Evolutionary conservation across 768 basidiomycete species (phyloP).

Genomic region (Sporobolomyces roseus): DNA sequence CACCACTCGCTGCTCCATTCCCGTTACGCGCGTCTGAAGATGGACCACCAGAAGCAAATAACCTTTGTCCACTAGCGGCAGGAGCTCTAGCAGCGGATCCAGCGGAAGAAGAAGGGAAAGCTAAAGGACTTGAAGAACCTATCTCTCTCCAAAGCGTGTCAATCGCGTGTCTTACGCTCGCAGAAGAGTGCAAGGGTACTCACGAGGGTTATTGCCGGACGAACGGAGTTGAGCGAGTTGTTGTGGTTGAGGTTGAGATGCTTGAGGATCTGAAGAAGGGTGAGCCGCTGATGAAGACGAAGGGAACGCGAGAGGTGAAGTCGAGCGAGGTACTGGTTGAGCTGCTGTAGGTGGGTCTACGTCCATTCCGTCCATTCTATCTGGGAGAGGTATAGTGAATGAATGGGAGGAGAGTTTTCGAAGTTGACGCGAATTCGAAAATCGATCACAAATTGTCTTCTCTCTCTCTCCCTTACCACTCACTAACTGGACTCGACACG

Average conservation of each 20-base stretch:
- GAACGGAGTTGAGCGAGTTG: conserved; percentile 9
- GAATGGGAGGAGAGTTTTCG: background rate
- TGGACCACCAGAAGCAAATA: conserved; percentile 36
- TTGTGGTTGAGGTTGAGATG: conserved; percentile 2
- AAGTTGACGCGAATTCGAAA: no score
- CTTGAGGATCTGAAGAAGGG: conserved; percentile 11
- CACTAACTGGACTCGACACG: no score
- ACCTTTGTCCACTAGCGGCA: conserved; percentile 18
- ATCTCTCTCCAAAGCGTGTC: background rate
- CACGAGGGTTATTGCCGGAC: background rate
- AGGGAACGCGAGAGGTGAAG: conserved; percentile 36
- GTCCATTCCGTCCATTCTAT: conserved; percentile 17
- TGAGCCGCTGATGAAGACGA: conserved; percentile 17
- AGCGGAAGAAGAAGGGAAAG: conserved; percentile 50
- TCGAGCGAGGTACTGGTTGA: conserved; percentile 18
- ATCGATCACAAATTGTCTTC: background rate
- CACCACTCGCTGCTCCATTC: conserved; percentile 9
- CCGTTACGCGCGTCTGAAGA: conserved; percentile 33
- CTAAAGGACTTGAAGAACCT: conserved; percentile 45
- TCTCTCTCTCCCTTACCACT: background rate
- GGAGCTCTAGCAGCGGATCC: conserved; percentile 43
- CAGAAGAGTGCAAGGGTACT: background rate
- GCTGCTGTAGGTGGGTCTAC: background rate
- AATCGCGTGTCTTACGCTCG: background rate
- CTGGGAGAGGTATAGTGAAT: background rate